Percentiles rank a stretch among this genome's conserved stretches.
These are phyloP conservation scores for Aspergillus saccharolyticus DNA, from an alignment of 495 filamentous ascomycete genomes.

Conservation along the genomic window DNA sequence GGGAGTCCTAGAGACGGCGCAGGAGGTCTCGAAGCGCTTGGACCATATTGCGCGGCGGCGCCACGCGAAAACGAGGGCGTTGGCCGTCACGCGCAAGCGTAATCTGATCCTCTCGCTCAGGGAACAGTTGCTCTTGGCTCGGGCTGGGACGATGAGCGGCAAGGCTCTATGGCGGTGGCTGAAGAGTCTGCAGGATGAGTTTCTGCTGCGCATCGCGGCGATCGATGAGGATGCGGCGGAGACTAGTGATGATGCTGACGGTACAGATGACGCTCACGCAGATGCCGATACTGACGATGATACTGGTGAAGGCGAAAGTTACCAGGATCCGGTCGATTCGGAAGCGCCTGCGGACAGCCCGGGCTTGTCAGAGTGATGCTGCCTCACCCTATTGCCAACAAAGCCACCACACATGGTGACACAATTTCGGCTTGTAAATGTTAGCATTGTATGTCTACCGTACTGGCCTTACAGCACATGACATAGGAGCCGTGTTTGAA, in stretches of 20 bases:
- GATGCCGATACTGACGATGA: neutral
- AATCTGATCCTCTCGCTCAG: conserved; percentile 70
- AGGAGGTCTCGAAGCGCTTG: conserved; percentile 57
- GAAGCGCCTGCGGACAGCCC: neutral
- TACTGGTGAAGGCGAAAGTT: neutral
- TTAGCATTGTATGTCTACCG: neutral
- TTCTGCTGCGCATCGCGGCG: conserved; percentile 64
- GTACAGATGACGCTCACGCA: neutral
- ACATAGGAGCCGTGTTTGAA: no score
- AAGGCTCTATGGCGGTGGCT: conserved; percentile 60
- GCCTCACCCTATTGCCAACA: no score
- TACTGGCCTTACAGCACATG: neutral
- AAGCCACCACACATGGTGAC: no score
- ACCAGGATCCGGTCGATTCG: neutral
- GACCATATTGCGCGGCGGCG: conserved; percentile 47
- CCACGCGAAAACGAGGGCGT: conserved; percentile 51
- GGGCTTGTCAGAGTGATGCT: neutral
- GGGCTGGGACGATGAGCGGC: conserved; percentile 62
- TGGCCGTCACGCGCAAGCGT: conserved; percentile 55
- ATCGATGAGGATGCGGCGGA: conserved; percentile 36
- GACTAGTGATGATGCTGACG: conserved; percentile 5
- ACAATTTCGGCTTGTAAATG: neutral
- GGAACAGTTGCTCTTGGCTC: conserved; percentile 69
- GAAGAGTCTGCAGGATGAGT: conserved; percentile 67
- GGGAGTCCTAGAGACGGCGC: conserved; percentile 61